Evolutionary conservation across 768 basidiomycete genomes (phyloP).

Genomic region (Chalciporus sphaerocephalus): DNA sequence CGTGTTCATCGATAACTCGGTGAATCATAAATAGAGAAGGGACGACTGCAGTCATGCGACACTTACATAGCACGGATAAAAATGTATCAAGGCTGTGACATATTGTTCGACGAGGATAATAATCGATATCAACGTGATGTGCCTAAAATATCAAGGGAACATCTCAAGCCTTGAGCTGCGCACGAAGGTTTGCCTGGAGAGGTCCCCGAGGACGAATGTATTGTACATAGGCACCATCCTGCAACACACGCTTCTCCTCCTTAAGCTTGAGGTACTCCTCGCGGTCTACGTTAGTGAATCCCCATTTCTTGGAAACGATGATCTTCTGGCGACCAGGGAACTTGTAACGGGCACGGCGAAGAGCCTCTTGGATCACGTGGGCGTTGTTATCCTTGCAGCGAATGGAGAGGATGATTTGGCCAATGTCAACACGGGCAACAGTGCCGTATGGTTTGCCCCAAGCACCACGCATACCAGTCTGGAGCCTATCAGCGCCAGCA

Average conservation of each 20-base stretch:
- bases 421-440: conserved; percentile 94
- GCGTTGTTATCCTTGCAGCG: conserved; percentile 88
- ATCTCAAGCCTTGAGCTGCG: conserved; percentile 68
- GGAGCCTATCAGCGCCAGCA: conserved; percentile 95
- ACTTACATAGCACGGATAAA: conserved; percentile 9
- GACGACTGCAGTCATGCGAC: background rate
- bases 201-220: conserved; percentile 88
- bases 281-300: conserved; percentile 92
- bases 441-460: conserved; percentile 99
- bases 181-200: conserved; percentile 80
- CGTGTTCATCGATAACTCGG: conserved; percentile 8
- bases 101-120: conserved; percentile 14
- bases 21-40: background rate
- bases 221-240: conserved; percentile 94
- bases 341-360: conserved; percentile 98
- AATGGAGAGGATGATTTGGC: conserved; percentile 89
- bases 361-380: conserved; percentile 89
- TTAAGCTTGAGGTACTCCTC: conserved; percentile 86
- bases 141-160: conserved; percentile 6
- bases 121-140: conserved; percentile 10
- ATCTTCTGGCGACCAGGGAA: conserved; percentile 99
- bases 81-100: conserved; percentile 18
- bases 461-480: conserved; percentile 98
- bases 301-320: conserved; percentile 97
- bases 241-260: conserved; percentile 83